Evolutionary conservation across 2,329 filamentous ascomycete species (phyloP), one percentile per base, ranked within the genome.

Genomic region (Hansfordia pulvinata): DNA sequence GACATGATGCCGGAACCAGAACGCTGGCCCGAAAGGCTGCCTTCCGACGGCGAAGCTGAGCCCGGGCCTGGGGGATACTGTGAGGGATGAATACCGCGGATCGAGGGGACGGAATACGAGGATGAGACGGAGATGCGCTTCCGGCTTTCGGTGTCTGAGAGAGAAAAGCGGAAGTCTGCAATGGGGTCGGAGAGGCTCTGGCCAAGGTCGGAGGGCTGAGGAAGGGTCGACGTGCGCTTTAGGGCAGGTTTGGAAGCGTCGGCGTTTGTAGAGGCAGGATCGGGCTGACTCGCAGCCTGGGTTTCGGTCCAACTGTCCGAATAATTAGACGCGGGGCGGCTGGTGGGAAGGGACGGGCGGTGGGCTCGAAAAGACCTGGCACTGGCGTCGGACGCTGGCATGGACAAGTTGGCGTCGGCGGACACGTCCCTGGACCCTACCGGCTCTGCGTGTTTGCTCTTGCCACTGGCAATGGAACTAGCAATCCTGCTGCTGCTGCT

Each of bases 41-140:
- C 47, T 22, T 76, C 69, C 28, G 68, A 68, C 12, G 64, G 62
- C 44, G 60, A 60, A 12, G 54, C 54, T 27, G 69, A 72, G 11
- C 56, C 56, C 16, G 60, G 55, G 17, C 60, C 64, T n/a, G n/a
- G n/a, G n/a, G n/a, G n/a, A n/a, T n/a, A n/a, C n/a, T n/a, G n/a
- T n/a, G n/a, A n/a, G n/a, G n/a, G n/a, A n/a, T n/a, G n/a, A n/a
- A n/a, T n/a, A n/a, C n/a, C n/a, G 23, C 65, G 65, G 28, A 61
- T 68, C 5, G 76, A 79, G 23, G 69, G 68, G 14, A 79, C 53
- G 17, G 78, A 83, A 43, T 79, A 78, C 26, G 82, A 56, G 1
- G 80, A 86, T 6, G 76, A 81, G 32, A 77, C 66, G 14, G 79
- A 85, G 45, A 79, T 60, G 26, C 80, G 71, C 41, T 81, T 78